These are phyloP conservation scores for Candida manassasensis DNA, from an alignment of 805 yeast species.

Conservation along the genomic window DNA sequence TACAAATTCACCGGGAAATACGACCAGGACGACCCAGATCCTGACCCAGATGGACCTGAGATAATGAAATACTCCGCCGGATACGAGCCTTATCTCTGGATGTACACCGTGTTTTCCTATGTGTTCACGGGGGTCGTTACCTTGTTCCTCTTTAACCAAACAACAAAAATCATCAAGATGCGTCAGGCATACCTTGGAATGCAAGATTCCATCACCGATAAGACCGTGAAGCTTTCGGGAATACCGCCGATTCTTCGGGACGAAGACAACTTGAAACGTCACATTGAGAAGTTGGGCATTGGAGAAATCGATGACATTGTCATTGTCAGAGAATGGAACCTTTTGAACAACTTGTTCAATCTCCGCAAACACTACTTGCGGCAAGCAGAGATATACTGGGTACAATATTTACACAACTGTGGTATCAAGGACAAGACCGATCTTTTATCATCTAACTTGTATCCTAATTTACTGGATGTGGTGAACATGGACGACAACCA, in stretches of 20 bases:
- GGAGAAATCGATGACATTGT: constrained; percentile 76
- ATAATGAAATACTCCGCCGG: constrained; percentile 15
- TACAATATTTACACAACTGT: constrained; percentile 49
- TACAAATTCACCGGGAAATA: constrained; percentile 72
- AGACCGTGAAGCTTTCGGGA: constrained; percentile 84
- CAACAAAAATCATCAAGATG: constrained; percentile 66
- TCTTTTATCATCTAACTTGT: constrained; percentile 21
- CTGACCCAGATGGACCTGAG: constrained; percentile 14
- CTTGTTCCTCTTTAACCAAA: constrained; percentile 59
- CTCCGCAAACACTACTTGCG: constrained; percentile 50
- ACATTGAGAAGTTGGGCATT: constrained; percentile 71
- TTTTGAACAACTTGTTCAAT: constrained; percentile 60
- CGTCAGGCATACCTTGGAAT: constrained; percentile 80
- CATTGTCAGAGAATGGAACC: constrained; percentile 84
- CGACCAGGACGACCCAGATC: constrained; percentile 23
- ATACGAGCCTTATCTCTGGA: constrained; percentile 66
- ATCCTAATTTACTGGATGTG: constrained; percentile 25
- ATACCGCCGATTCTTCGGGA: constrained; percentile 79
- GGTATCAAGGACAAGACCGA: constrained; percentile 27
- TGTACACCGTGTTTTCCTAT: constrained; percentile 83
- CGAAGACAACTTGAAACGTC: constrained; percentile 63
- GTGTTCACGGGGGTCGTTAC: constrained; percentile 70
- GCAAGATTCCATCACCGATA: constrained; percentile 85
- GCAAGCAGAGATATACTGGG: constrained; percentile 68
- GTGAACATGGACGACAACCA: constrained; percentile 15